Base-by-base conservation (phyloP, 257 asterid species). In the Gentiana straminea region DNA sequence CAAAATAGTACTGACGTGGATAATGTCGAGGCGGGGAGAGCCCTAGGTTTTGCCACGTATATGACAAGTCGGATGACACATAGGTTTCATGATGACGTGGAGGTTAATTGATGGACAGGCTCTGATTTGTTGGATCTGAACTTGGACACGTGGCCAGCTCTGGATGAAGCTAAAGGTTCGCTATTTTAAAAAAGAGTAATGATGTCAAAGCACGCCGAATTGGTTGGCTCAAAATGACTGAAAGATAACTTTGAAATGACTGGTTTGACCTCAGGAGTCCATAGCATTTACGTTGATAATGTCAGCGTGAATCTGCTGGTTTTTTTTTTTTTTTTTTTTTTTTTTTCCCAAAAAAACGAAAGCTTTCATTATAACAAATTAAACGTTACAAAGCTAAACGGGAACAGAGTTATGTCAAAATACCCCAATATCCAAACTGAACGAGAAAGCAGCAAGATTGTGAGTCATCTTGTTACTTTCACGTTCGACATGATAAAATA, bases 21-120 rank as follows among this genome's bases (percentile, higher is more conserved):
- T 55, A 74, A 55, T 35, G 66, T 70, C 68, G 54, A 60, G 77
- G 82, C 59, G 44, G 63, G 35, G 7, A 7, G 15, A 8, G 7
- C 55, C 47, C n/a, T 7, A 1, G 4, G n/a, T 11, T 52, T 0
- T 1, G 55, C 61, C 67, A 70, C 54, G 59, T 52, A 6, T 7
- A 15, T 4, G 64, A 15, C 66, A 64, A 13, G 48, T 41, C 3
- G 64, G 58, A 36, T 4, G 32, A 39, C 70, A 61, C 72, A 62
- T 71, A 4, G 51, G 57, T 45, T n/a, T 1, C 0, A 2, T 0
- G 15, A 10, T 68, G 70, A 65, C 32, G 56, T 63, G 66, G 59
- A 7, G 55, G 64, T 52, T 61, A 66, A 77, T 73, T 77, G 49
- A 77, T 70, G 73, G 49, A 62, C 59, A 62, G 69, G 68, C 61